A percentile compares a stretch with the other conserved stretches of the same genome.
Evolutionary conservation across 306 rosid genomes (phyloP).

Genomic region (Prunus fruticosa): DNA sequence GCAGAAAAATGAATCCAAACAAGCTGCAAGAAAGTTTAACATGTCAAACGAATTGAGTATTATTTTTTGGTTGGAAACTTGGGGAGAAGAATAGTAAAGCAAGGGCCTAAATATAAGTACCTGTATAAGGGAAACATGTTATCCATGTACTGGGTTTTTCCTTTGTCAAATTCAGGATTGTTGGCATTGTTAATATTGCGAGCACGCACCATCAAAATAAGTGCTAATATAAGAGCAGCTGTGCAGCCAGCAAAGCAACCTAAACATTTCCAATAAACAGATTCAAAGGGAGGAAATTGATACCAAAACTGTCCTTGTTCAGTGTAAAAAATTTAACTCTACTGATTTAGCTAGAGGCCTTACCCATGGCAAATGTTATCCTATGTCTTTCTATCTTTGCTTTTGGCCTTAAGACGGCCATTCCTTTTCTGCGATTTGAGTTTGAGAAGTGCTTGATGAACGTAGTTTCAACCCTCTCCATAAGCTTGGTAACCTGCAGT

Average conservation of each 20-base stretch:
- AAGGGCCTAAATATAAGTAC: slow-evolving; percentile 14
- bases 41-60: neutral
- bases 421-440: slow-evolving; percentile 60
- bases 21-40: slow-evolving; percentile 43
- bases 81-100: neutral
- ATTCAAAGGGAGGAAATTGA: slow-evolving; percentile 5
- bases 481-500: slow-evolving; percentile 34
- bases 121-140: slow-evolving; percentile 75
- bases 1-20: slow-evolving; percentile 61
- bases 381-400: slow-evolving; percentile 56
- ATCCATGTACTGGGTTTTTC: slow-evolving; percentile 51
- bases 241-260: slow-evolving; percentile 73
- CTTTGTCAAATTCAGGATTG: neutral
- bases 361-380: slow-evolving; percentile 60
- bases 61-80: neutral
- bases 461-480: slow-evolving; percentile 48
- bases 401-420: slow-evolving; percentile 58
- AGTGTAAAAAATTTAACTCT: neutral
- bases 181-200: slow-evolving; percentile 27
- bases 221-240: slow-evolving; percentile 48
- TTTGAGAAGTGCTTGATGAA: slow-evolving; percentile 63
- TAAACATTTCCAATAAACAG: slow-evolving; percentile 21
- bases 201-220: slow-evolving; percentile 40
- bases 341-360: neutral
- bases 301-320: neutral